Evolutionary conservation across 345 rosid species (phyloP).

Genomic region (Kernera saxatilis): DNA sequence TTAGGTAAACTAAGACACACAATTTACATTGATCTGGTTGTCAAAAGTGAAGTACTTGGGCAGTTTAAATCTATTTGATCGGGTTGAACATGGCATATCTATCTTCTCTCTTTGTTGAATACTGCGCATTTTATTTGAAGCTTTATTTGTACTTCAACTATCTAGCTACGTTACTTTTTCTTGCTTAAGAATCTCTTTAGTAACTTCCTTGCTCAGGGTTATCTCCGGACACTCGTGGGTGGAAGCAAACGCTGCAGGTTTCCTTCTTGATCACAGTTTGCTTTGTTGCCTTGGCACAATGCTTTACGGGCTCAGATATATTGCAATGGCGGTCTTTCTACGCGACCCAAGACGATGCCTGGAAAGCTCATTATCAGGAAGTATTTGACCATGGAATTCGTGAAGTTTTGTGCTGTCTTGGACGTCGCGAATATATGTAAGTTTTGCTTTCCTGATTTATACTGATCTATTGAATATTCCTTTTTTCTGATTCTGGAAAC

Average conservation of each 20-base stretch:
- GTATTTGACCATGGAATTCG: constrained; percentile 93
- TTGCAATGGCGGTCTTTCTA: constrained; percentile 86
- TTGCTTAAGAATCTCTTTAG: constrained; percentile 1
- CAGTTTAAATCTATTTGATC: neutral
- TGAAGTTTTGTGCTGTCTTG: constrained; percentile 92
- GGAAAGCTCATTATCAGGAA: constrained; percentile 93
- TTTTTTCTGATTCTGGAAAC: neutral
- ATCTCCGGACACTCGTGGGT: constrained; percentile 34
- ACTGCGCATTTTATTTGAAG: neutral
- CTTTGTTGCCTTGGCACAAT: constrained; percentile 56
- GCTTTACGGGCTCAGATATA: constrained; percentile 72
- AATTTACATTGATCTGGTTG: neutral
- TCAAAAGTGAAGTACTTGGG: neutral
- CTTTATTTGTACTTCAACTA: neutral
- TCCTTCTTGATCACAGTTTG: constrained; percentile 45
- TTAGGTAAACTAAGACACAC: constrained; percentile 46
- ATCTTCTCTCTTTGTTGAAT: neutral
- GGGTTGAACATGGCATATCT: neutral
- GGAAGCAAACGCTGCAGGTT: constrained; percentile 49
- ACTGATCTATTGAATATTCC: neutral
- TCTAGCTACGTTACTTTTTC: neutral
- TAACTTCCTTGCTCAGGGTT: constrained; percentile 38
- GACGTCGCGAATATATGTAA: constrained; percentile 73
- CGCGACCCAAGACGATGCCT: constrained; percentile 74
- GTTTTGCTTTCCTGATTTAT: constrained; percentile 20